Conservation (phyloP, 495 filamentous ascomycete genomes). For the Tuber aestivum region DNA sequence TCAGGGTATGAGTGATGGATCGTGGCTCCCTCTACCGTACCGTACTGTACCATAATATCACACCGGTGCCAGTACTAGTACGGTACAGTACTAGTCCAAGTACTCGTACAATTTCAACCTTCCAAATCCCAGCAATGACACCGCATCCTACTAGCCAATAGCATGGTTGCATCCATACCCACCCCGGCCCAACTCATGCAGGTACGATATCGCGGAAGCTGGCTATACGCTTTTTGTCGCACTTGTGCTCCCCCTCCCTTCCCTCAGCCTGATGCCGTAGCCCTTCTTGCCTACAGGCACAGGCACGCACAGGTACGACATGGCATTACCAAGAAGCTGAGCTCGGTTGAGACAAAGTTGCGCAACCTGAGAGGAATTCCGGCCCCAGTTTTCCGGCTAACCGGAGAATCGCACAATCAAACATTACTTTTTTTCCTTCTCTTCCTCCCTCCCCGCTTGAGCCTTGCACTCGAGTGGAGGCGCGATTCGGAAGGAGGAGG, state of each 20-base stretch:
- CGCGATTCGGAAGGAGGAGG: background rate
- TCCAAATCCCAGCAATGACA: background rate
- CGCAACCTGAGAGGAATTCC: background rate
- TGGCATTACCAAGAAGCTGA: background rate
- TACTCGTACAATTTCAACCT: background rate
- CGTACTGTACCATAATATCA: too few species aligned
- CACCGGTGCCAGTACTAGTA: too few species aligned
- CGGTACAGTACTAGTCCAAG: too few species aligned
- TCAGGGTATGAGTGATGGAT: background rate
- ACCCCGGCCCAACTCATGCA: background rate
- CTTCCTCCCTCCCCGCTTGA: background rate
- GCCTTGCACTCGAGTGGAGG: background rate
- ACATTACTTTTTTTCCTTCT: background rate
- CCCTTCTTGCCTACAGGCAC: background rate
- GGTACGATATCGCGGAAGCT: background rate
- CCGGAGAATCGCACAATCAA: background rate
- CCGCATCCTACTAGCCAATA: background rate
- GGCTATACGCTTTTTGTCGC: background rate
- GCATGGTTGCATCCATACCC: background rate
- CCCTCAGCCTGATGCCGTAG: background rate
- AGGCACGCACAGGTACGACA: background rate
- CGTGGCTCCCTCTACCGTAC: background rate
- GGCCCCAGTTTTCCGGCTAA: background rate
- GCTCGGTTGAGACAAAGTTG: background rate
- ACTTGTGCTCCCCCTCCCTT: slow-evolving; percentile 1